Percentiles rank a stretch among this genome's conserved stretches.
Evolutionary conservation across 495 filamentous ascomycete genomes (phyloP).

Genomic region (Neurospora sp.): DNA sequence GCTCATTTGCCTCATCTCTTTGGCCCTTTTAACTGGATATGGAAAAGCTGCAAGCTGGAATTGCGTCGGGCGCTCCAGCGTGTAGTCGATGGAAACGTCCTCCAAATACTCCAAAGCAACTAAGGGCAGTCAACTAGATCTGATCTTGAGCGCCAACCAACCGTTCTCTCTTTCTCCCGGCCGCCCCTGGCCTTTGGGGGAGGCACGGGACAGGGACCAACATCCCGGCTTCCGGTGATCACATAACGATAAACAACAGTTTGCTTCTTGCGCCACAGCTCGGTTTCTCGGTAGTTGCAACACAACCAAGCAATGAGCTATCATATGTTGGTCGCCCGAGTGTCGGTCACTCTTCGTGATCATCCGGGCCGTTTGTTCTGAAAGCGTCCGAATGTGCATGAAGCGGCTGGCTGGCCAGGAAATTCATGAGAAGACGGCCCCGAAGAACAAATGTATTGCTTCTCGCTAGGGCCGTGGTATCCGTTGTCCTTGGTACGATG

Average conservation of each 20-base stretch:
- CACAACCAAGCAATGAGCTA: neutral
- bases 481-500: neutral
- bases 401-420: neutral
- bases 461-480: neutral
- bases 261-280: neutral
- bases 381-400: neutral
- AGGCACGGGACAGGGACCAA: neutral
- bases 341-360: neutral
- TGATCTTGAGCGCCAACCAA: neutral
- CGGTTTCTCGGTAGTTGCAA: neutral
- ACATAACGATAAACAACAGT: neutral
- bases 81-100: neutral
- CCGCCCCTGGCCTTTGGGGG: neutral
- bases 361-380: neutral
- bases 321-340: neutral
- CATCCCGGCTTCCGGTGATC: neutral
- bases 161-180: neutral
- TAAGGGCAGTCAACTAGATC: neutral
- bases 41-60: neutral
- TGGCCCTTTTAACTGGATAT: neutral
- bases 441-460: neutral
- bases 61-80: neutral
- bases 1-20: neutral
- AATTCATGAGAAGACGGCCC: neutral
- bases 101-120: neutral